Evolutionary conservation across 257 asterid genomes (phyloP).

Genomic region (Solanum pimpinellifolium): DNA sequence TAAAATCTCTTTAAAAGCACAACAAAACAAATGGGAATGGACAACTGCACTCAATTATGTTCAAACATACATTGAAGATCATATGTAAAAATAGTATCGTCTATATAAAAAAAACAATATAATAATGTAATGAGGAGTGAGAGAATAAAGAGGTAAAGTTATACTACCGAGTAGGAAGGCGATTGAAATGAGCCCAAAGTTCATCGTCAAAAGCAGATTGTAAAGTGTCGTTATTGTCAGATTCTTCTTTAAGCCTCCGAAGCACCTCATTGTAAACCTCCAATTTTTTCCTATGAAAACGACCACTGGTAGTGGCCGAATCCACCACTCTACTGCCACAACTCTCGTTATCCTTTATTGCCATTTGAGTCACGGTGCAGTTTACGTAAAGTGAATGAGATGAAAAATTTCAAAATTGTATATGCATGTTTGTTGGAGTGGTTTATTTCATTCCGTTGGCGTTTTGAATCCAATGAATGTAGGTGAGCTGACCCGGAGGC

Average conservation of each 20-base stretch:
- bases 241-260: conserved; percentile 74
- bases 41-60: neutral
- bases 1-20: neutral
- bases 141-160: neutral
- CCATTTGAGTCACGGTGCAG: conserved; percentile 26
- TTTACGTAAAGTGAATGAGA: neutral
- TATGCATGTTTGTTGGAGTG: neutral
- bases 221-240: conserved; percentile 48
- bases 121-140: neutral
- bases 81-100: neutral
- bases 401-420: neutral
- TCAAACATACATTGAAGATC: neutral
- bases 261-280: conserved; percentile 92
- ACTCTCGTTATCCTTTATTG: conserved; percentile 72
- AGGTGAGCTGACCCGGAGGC: neutral
- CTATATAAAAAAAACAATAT: too few relatives aligned
- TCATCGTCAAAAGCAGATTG: conserved; percentile 65
- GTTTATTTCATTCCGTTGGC: neutral
- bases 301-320: conserved; percentile 25
- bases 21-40: neutral
- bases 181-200: conserved; percentile 91
- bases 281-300: conserved; percentile 45
- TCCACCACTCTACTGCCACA: conserved; percentile 72
- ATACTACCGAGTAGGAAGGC: conserved; percentile 86
- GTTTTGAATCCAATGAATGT: neutral